These are phyloP conservation scores for Pythium phragmiticola DNA, from an alignment of 352 stramenopile species.

Conservation along the genomic window DNA sequence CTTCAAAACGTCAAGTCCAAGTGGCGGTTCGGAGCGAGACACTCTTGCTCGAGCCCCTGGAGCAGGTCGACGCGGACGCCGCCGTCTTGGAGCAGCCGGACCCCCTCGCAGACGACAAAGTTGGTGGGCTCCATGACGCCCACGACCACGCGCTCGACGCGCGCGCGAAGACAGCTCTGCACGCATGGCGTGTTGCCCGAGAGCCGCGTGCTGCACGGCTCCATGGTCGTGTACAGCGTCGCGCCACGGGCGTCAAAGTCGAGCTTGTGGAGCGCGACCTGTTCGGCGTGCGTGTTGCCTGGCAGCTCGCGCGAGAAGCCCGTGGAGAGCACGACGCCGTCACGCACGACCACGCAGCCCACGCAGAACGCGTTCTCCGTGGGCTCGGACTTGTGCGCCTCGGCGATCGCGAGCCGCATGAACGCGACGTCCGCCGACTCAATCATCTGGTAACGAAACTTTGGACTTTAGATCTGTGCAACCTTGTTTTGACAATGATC, in stretches of 20 bases:
- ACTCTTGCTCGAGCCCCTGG: conserved; percentile 68
- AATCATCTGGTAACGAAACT: neutral
- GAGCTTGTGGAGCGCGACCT: conserved; percentile 84
- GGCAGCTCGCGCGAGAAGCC: conserved; percentile 85
- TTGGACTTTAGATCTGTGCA: no score
- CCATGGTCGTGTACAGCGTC: conserved; percentile 90
- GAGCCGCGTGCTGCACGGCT: conserved; percentile 85
- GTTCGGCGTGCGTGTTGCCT: conserved; percentile 89
- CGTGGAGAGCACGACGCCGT: conserved; percentile 55
- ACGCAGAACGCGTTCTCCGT: conserved; percentile 80
- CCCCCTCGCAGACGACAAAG: conserved; percentile 85
- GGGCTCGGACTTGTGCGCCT: conserved; percentile 75
- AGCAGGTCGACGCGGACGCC: conserved; percentile 74
- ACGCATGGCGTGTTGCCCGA: conserved; percentile 84
- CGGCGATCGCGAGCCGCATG: conserved; percentile 78
- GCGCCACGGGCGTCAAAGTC: conserved; percentile 54
- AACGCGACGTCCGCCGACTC: conserved; percentile 40
- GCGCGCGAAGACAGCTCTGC: conserved; percentile 68
- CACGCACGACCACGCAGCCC: conserved; percentile 70
- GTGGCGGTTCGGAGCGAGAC: conserved; percentile 70
- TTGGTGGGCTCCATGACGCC: conserved; percentile 86
- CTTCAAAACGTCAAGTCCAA: conserved; percentile 54
- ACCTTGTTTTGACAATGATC: neutral
- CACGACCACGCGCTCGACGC: conserved; percentile 71
- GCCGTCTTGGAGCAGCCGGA: conserved; percentile 62